Conservation (phyloP, 2,329 filamentous ascomycete species). For the Lasiodiplodia theobromae region DNA sequence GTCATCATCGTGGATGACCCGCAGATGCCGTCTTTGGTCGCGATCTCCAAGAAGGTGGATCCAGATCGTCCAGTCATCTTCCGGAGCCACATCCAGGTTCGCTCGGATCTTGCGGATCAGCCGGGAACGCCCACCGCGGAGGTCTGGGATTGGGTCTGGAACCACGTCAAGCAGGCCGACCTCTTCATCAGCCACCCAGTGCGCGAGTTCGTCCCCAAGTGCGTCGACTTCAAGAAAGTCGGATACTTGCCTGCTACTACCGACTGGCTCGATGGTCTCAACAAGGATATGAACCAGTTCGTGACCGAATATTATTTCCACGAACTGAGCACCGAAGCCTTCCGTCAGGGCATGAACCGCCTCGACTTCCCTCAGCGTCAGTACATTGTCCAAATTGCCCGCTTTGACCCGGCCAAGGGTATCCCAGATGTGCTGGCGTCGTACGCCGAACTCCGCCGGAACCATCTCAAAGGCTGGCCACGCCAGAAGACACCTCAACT, state of each 20-base stretch:
- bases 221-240: slow-evolving; percentile 70
- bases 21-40: slow-evolving; percentile 82
- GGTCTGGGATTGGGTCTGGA: slow-evolving; percentile 79
- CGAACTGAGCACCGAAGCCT: slow-evolving; percentile 71
- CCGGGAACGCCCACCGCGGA: slow-evolving; percentile 72
- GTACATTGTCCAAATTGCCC: slow-evolving; percentile 81
- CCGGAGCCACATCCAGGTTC: slow-evolving; percentile 83
- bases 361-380: slow-evolving; percentile 67
- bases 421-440: slow-evolving; percentile 79
- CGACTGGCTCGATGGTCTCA: slow-evolving; percentile 84
- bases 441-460: slow-evolving; percentile 74
- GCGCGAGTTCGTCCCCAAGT: slow-evolving; percentile 73
- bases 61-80: slow-evolving; percentile 80
- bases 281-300: slow-evolving; percentile 75
- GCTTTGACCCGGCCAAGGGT: slow-evolving; percentile 84
- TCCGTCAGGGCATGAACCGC: slow-evolving; percentile 65
- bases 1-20: slow-evolving; percentile 82
- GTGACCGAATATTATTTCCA: slow-evolving; percentile 77
- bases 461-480: slow-evolving; percentile 60
- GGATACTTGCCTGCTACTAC: slow-evolving; percentile 81
- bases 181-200: slow-evolving; percentile 86
- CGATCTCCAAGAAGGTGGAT: slow-evolving; percentile 73
- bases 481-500: slow-evolving; percentile 70
- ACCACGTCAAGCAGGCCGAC: slow-evolving; percentile 73
- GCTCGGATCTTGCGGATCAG: slow-evolving; percentile 72